These are phyloP conservation scores for Macadamia integrifolia DNA, from an alignment of 164 flowering plant species.

Conservation along the genomic window DNA sequence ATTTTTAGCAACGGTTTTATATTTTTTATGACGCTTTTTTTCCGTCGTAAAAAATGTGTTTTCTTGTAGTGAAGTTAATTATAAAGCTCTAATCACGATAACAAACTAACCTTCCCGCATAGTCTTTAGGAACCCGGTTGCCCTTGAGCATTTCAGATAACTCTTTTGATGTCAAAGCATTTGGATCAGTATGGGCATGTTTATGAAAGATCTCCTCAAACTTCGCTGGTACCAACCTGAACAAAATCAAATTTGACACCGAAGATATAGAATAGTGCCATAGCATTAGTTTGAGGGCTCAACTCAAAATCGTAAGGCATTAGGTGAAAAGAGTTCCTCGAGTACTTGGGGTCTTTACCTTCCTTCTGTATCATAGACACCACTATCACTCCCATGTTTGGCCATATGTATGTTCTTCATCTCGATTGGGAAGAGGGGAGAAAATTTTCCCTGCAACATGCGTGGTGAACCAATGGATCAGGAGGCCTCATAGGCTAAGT, in stretches of 20 bases:
- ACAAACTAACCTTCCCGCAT: slow-evolving; percentile 40
- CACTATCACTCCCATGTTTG: slow-evolving; percentile 73
- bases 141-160: slow-evolving; percentile 45
- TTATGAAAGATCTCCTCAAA: slow-evolving; percentile 63
- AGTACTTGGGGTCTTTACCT: no score
- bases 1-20: no score
- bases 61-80: neutral
- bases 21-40: no score
- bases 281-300: no score
- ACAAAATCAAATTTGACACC: neutral
- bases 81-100: neutral
- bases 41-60: no score
- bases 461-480: neutral
- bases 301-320: no score
- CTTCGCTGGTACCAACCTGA: slow-evolving; percentile 31
- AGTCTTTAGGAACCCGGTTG: slow-evolving; percentile 51
- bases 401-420: slow-evolving; percentile 42
- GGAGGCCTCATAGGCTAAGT: neutral
- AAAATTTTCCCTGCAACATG: slow-evolving; percentile 38
- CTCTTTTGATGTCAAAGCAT: slow-evolving; percentile 53
- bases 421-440: slow-evolving; percentile 53
- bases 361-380: slow-evolving; percentile 64
- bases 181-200: slow-evolving; percentile 34
- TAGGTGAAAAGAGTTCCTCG: no score
- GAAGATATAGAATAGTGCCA: neutral